Base-by-base conservation (phyloP, 208 protist genomes). In the Zelonia costaricensis region DNA sequence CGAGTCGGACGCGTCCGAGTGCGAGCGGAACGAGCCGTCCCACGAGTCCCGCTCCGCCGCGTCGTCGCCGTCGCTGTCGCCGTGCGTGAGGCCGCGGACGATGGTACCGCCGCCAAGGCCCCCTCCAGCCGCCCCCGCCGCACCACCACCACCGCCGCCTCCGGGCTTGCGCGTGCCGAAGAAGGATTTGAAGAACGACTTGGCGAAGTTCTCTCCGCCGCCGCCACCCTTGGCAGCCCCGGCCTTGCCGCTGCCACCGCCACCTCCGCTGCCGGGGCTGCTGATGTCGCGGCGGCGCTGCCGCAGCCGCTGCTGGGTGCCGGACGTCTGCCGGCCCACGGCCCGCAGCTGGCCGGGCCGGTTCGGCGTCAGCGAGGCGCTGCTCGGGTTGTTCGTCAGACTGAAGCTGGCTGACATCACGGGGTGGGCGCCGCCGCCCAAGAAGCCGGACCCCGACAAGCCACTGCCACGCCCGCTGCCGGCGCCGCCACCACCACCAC, bases 141-240 rank as follows among this genome's bases (percentile, higher is more conserved):
- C n/a, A n/a, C n/a, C n/a, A n/a, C n/a, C 52, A 27, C 35, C 33
- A 38, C 33, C 52, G 12, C 30, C 33, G 30, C 53, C 47, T 43
- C 54, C 30, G 18, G 42, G 39, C 23, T 55, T 68, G 30, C 43
- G 22, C 46, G 47, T 63, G 16, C 78, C 48, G 40, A 85, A 85
- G 59, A 80, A 78, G 45, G 66, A 78, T 43, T 85, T 81, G 43
- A 85, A 81, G 48, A 85, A 69, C 12, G 74, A 78, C 42, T 81
- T 80, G 20, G 78, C 78, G 15, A 85, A 80, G 62, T 68, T 84
- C 33, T 62, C 52, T 4, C 39, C 59, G 1, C 59, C 59, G 16
- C 56, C 49, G 13, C 23, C 33, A 38, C 7, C 33, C 4, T 47
- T 35, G 49, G 25, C 52, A 5, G 6, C 52, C 16, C 10, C n/a